A percentile compares a stretch with the other conserved stretches of the same genome.
Evolutionary conservation across 139 green algal genomes (phyloP).

Genomic region (Zygnema cylindricum): DNA sequence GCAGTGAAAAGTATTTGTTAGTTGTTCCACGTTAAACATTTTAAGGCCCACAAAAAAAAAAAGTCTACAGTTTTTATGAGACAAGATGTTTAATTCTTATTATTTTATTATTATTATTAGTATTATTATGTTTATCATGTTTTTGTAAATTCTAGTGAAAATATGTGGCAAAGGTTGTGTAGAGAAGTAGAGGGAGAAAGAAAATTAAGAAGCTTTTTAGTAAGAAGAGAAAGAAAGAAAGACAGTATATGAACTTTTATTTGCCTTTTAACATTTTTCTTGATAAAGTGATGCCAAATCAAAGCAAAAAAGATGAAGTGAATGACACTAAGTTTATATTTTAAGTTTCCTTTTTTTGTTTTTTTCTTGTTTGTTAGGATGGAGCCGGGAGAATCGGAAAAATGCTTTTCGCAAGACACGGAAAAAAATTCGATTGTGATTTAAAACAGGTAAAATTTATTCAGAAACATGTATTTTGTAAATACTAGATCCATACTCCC

Average conservation of each 20-base stretch:
- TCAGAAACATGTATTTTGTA: neutral
- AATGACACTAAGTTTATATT: neutral
- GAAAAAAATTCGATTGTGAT: conserved; percentile 81
- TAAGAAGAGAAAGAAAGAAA: neutral
- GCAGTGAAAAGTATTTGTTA: no score
- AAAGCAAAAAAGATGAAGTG: neutral
- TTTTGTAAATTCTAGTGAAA: no score
- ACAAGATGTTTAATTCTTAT: no score
- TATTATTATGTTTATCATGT: no score
- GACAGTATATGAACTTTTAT: neutral
- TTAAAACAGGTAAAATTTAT: conserved; percentile 70
- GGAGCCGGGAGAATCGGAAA: conserved; percentile 83
- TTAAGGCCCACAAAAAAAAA: no score
- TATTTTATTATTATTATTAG: no score
- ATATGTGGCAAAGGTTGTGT: no score
- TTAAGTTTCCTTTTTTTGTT: neutral
- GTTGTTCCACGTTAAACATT: no score
- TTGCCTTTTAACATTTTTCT: neutral
- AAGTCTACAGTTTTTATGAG: no score
- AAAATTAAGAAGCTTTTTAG: neutral
- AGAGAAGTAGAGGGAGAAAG: no score
- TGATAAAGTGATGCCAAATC: neutral
- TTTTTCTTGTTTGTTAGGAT: conserved; percentile 58
- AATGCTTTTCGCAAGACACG: conserved; percentile 86
- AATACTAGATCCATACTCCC: neutral